Evolutionary conservation across 2,329 filamentous ascomycete species (phyloP), one percentile per base, ranked within the genome.

Genomic region (Fusarium sp.): DNA sequence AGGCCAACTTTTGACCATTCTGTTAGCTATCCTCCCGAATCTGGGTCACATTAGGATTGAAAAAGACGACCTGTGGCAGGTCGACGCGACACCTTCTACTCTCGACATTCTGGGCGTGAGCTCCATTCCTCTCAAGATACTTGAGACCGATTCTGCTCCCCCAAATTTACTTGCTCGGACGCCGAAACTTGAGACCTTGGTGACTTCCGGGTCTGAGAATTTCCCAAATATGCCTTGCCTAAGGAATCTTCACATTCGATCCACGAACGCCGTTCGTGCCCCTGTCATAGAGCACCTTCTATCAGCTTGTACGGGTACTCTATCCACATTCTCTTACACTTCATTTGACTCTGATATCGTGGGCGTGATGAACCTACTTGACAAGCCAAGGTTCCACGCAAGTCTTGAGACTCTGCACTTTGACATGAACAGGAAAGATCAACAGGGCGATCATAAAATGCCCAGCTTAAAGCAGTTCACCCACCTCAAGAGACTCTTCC

Each of bases 381-480:
- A 50, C 16, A 13, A 44, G 1, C n/a, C 41, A 1, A 50, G n/a
- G 35, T 31, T 51, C 3, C 35, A 47, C 14, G 8, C 15, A 4
- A 64, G 15, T n/a, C 31, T 66, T 13, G 36, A 57, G 42, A 42
- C 35, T n/a, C 13, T 66, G 12, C 30, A 50, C 3, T 30, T 66
- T 5, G 7, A 64, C 20, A 18, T 66, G n/a, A n/a, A n/a, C n/a
- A n/a, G n/a, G n/a, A n/a, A n/a, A n/a, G n/a, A n/a, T n/a, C n/a
- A n/a, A n/a, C n/a, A n/a, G n/a, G 3, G 8, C 0, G 0, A 4
- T 13, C 28, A 9, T 12, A 11, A n/a, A 9, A 57, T 64, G 12
- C 48, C 59, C 15, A 56, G 35, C 59, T 56, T 64, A 3, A 55
- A 57, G 4, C 10, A 15, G 18, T 66, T 64, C 35, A 30, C 22